A percentile compares a stretch with the other conserved stretches of the same genome.
These are phyloP conservation scores for Fusarium cicatricum DNA, from an alignment of 2,329 filamentous ascomycete species.

Conservation along the genomic window DNA sequence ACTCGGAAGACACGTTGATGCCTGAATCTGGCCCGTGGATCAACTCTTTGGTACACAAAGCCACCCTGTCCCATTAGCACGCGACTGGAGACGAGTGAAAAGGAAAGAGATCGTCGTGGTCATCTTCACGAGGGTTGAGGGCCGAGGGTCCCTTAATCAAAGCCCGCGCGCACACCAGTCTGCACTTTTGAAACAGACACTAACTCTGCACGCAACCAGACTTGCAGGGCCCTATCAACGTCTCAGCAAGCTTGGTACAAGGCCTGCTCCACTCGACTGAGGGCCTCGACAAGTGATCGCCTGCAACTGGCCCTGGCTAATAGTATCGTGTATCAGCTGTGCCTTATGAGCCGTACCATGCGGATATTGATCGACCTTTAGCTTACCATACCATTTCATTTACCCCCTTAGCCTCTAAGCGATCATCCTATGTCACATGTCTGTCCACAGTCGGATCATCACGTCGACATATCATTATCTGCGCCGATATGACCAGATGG, in stretches of 20 bases:
- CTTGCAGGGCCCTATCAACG: conserved; percentile 4
- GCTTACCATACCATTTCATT: conserved; percentile 4
- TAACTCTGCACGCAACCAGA: conserved; percentile 5
- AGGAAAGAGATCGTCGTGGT: conserved; percentile 6
- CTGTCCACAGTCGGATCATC: not conserved
- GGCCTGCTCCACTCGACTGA: conserved; percentile 1
- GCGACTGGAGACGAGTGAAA: conserved; percentile 9
- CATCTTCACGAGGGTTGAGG: conserved; percentile 13
- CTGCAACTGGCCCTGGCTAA: conserved; percentile 16
- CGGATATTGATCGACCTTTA: conserved; percentile 16
- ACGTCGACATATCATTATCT: conserved; percentile 12
- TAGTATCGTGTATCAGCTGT: conserved; percentile 16
- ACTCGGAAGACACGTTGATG: not conserved
- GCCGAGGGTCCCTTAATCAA: conserved; percentile 6
- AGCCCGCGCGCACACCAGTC: not conserved
- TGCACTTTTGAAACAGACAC: conserved; percentile 4
- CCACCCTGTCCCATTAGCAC: conserved; percentile 15
- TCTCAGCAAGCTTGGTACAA: conserved; percentile 1
- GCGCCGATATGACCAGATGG: conserved; percentile 14
- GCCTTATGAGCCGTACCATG: conserved; percentile 3
- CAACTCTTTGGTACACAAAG: conserved; percentile 20
- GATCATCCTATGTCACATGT: conserved; percentile 15
- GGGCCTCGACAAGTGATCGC: conserved; percentile 5
- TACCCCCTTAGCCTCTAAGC: conserved; percentile 9
- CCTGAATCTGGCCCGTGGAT: too few relatives aligned